A percentile compares a stretch with the other conserved stretches of the same genome.
Evolutionary conservation across 2,329 filamentous ascomycete genomes (phyloP).

Genomic region (Cladosporium sphaerospermum): DNA sequence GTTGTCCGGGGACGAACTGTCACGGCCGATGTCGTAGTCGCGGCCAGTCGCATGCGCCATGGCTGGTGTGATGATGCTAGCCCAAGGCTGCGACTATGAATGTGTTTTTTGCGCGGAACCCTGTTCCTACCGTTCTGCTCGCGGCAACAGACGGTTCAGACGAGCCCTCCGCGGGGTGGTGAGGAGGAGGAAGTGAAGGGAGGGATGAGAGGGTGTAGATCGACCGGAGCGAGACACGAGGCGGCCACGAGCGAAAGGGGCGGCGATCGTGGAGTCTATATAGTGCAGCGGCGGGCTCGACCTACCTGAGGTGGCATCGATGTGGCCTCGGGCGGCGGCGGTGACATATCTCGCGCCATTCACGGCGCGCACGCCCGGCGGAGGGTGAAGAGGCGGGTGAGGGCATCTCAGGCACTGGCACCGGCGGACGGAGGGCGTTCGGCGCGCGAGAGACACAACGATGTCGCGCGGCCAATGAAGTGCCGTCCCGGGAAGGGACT

Average conservation of each 20-base stretch:
- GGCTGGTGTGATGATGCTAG: background rate
- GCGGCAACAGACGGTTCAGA: background rate
- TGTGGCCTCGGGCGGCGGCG: background rate
- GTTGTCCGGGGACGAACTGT: background rate
- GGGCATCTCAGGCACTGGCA: constrained; percentile 4
- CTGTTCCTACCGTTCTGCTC: background rate
- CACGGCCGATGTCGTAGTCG: constrained; percentile 2
- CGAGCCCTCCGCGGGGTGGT: background rate
- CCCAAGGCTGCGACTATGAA: background rate
- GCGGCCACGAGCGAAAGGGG: background rate
- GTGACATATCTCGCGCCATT: constrained; percentile 5
- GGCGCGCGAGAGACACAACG: background rate
- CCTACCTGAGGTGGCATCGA: background rate
- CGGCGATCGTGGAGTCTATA: constrained; percentile 8
- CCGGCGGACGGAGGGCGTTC: background rate
- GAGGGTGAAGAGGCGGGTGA: background rate
- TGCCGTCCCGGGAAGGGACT: too few species aligned
- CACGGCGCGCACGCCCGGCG: background rate
- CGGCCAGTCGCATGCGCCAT: constrained; percentile 6
- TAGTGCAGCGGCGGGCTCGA: background rate
- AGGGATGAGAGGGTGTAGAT: background rate
- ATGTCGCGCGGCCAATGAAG: background rate
- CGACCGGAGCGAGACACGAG: background rate
- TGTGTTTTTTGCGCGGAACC: background rate
- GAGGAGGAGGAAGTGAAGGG: background rate